phyloP scores from a whole-genome alignment of 1,139 yeast species.

The Ogataea hybrid region DNA sequence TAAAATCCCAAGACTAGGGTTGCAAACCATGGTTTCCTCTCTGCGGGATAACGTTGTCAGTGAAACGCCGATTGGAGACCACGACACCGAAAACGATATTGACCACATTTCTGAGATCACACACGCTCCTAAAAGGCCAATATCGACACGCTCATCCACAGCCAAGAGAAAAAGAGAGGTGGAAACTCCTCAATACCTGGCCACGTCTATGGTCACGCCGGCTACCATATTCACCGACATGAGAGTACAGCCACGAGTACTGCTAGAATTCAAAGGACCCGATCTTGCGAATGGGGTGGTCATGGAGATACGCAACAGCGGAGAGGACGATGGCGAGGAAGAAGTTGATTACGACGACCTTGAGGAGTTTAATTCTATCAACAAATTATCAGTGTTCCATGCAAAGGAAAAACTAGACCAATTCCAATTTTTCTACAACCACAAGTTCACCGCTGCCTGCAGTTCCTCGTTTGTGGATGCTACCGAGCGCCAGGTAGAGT shows the following conservation, averaged over 20 bases:
- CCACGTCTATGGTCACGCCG: conserved; percentile 24
- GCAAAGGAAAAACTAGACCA: conserved; percentile 2
- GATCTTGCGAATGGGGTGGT: conserved; percentile 18
- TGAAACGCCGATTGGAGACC: conserved; percentile 24
- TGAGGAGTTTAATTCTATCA: conserved; percentile 25
- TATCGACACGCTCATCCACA: conserved; percentile 11
- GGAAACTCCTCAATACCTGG: conserved; percentile 26
- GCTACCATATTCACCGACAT: conserved; percentile 29
- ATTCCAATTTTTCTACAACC: conserved; percentile 24
- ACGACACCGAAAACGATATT: conserved; percentile 27
- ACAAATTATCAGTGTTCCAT: conserved; percentile 17
- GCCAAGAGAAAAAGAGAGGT: conserved; percentile 24
- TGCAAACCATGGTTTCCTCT: conserved; percentile 48
- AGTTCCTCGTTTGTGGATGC: conserved; percentile 19
- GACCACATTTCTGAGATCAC: conserved; percentile 32
- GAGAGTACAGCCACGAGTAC: conserved; percentile 23
- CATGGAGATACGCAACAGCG: conserved; percentile 26
- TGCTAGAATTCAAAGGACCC: conserved; percentile 19
- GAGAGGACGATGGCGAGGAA: conserved; percentile 18
- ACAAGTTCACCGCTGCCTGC: conserved; percentile 25
- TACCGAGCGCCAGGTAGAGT: conserved; percentile 24
- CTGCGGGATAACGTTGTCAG: conserved; percentile 31
- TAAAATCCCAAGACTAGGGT: conserved; percentile 45
- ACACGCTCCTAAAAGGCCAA: conserved; percentile 14
- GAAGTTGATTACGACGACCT: conserved; percentile 16